These are phyloP conservation scores for Stereocaulon alpinum DNA, from an alignment of 495 filamentous ascomycete species.

Conservation along the genomic window DNA sequence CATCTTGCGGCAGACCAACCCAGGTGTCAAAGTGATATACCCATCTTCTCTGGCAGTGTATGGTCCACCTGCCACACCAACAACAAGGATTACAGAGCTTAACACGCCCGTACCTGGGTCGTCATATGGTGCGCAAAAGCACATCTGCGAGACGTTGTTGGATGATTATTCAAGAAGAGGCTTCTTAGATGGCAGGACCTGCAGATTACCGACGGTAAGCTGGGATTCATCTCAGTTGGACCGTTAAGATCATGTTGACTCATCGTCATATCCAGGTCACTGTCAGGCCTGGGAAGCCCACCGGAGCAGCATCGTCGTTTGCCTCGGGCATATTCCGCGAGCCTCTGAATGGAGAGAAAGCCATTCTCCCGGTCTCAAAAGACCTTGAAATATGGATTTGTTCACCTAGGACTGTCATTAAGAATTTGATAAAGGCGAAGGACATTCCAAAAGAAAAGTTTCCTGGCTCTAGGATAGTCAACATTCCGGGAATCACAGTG, in stretches of 20 bases:
- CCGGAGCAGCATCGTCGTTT: slow-evolving; percentile 65
- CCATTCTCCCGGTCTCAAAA: slow-evolving; percentile 47
- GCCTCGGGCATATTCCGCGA: slow-evolving; percentile 64
- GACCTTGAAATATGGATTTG: slow-evolving; percentile 54
- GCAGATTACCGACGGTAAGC: slow-evolving; percentile 62
- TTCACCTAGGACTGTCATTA: slow-evolving; percentile 54
- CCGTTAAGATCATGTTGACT: neutral
- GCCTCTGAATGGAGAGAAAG: slow-evolving; percentile 52
- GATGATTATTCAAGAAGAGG: slow-evolving; percentile 68
- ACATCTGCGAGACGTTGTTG: slow-evolving; percentile 61
- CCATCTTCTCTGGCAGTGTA: slow-evolving; percentile 53
- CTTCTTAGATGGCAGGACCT: slow-evolving; percentile 53
- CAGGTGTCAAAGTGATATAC: slow-evolving; percentile 53
- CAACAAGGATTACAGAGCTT: slow-evolving; percentile 41
- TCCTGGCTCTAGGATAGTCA: slow-evolving; percentile 48
- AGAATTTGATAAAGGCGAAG: slow-evolving; percentile 59
- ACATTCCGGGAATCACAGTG: slow-evolving; percentile 63
- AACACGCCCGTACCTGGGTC: slow-evolving; percentile 56
- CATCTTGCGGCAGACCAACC: slow-evolving; percentile 43
- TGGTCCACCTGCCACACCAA: slow-evolving; percentile 36
- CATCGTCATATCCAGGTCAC: slow-evolving; percentile 24
- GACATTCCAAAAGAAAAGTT: slow-evolving; percentile 44
- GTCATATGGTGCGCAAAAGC: slow-evolving; percentile 71
- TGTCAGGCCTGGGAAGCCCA: slow-evolving; percentile 64
- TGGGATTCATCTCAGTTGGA: neutral